These are phyloP conservation scores for Phaeosphaeriaceae sp. DNA, from an alignment of 2,329 filamentous ascomycete genomes.

Conservation along the genomic window DNA sequence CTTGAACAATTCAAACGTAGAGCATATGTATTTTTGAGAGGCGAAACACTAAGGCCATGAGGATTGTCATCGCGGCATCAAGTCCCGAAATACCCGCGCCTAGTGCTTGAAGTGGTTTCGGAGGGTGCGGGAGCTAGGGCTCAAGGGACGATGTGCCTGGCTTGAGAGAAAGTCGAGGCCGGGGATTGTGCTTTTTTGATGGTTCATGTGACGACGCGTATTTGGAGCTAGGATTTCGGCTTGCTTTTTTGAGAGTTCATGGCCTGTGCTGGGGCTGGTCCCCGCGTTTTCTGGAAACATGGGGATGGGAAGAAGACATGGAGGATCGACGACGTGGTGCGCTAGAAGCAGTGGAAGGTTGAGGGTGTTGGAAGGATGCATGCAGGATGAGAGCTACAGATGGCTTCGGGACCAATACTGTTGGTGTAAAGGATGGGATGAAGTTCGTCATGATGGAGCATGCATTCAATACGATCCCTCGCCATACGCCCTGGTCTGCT, in stretches of 20 bases:
- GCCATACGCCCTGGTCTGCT: neutral
- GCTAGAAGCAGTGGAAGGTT: neutral
- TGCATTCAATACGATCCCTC: neutral
- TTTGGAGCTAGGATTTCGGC: neutral
- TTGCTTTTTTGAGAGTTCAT: neutral
- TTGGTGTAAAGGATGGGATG: neutral
- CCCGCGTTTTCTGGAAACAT: neutral
- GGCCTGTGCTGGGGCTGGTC: neutral
- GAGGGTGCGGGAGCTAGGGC: neutral
- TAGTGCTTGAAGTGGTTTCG: neutral
- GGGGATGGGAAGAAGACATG: neutral
- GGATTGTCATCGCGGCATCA: neutral
- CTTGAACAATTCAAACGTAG: too few species aligned
- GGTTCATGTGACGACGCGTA: neutral
- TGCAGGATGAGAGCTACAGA: neutral
- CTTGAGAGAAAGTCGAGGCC: neutral
- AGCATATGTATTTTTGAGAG: neutral
- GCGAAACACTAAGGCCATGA: neutral
- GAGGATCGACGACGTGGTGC: neutral
- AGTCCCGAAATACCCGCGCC: neutral
- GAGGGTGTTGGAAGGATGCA: neutral
- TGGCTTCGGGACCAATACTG: neutral
- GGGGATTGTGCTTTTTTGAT: neutral
- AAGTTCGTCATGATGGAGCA: neutral
- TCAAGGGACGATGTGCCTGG: neutral